Percentiles rank a stretch among this genome's conserved stretches.
Conservation (phyloP, 257 asterid species). For the Primulina tabacum region DNA sequence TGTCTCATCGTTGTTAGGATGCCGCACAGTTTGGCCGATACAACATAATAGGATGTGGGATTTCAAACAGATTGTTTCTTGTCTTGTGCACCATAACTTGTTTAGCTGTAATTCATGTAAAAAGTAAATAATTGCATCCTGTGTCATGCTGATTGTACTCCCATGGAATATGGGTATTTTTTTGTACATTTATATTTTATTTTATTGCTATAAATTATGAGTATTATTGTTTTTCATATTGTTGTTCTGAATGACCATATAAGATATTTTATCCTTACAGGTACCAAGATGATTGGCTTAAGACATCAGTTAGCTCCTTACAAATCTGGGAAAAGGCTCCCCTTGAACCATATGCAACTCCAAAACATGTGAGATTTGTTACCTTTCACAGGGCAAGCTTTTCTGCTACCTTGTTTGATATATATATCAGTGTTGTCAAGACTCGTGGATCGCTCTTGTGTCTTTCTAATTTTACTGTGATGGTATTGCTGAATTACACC, state of each 20-base stretch:
- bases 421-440: constrained; percentile 13
- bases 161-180: constrained; percentile 9
- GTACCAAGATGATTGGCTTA: constrained; percentile 99
- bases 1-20: background rate
- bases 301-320: constrained; percentile 79
- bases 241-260: constrained; percentile 20
- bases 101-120: background rate
- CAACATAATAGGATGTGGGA: background rate
- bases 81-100: background rate
- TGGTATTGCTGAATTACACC: constrained; percentile 18
- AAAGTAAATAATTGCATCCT: background rate
- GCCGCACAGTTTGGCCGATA: background rate
- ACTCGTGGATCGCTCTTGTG: constrained; percentile 24
- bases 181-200: background rate
- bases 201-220: background rate
- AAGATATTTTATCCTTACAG: constrained; percentile 38
- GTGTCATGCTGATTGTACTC: background rate
- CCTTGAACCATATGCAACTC: constrained; percentile 93
- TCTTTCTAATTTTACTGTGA: constrained; percentile 8
- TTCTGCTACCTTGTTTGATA: constrained; percentile 12
- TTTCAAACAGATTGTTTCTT: background rate
- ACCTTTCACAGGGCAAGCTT: constrained; percentile 9
- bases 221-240: constrained; percentile 11
- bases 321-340: constrained; percentile 99
- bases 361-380: constrained; percentile 65